Conservation (phyloP, 768 basidiomycete species). For the Hypholoma sublateritium region DNA sequence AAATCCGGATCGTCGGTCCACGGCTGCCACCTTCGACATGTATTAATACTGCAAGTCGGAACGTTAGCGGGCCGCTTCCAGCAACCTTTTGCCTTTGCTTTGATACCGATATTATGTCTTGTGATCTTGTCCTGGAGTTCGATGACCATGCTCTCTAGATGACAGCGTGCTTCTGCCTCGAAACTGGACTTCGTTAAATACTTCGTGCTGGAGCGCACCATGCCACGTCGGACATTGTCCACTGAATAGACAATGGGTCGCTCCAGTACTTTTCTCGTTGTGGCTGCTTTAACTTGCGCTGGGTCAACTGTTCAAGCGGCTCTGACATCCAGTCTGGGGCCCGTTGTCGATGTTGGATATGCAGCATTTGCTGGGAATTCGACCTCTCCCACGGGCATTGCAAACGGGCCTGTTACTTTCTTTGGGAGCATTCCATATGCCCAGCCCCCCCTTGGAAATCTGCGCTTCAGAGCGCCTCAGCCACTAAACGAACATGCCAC, state of each 20-base stretch:
- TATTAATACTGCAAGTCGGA: not conserved
- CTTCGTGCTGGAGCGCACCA: not conserved
- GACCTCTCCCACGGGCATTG: conserved; percentile 34
- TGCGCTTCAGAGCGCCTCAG: conserved; percentile 45
- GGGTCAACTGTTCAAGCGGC: not conserved
- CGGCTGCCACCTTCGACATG: not conserved
- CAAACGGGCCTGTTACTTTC: conserved; percentile 29
- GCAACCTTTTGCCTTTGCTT: not conserved
- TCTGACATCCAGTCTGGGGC: conserved; percentile 22
- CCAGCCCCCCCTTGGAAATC: conserved; percentile 45
- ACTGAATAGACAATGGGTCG: not conserved
- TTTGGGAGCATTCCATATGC: conserved; percentile 52
- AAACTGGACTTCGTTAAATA: not conserved
- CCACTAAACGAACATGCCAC: conserved; percentile 31
- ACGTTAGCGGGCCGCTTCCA: conserved; percentile 3
- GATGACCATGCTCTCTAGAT: not conserved
- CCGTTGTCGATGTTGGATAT: conserved; percentile 41
- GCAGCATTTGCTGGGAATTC: conserved; percentile 40
- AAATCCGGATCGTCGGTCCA: not conserved
- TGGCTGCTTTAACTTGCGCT: not conserved
- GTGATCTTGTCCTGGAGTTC: not conserved
- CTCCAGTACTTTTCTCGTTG: not conserved
- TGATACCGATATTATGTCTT: not conserved
- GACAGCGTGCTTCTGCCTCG: not conserved
- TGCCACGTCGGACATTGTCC: not conserved